These are phyloP conservation scores for Colletotrichum sidae DNA, from an alignment of 2,329 filamentous ascomycete genomes.

Conservation along the genomic window DNA sequence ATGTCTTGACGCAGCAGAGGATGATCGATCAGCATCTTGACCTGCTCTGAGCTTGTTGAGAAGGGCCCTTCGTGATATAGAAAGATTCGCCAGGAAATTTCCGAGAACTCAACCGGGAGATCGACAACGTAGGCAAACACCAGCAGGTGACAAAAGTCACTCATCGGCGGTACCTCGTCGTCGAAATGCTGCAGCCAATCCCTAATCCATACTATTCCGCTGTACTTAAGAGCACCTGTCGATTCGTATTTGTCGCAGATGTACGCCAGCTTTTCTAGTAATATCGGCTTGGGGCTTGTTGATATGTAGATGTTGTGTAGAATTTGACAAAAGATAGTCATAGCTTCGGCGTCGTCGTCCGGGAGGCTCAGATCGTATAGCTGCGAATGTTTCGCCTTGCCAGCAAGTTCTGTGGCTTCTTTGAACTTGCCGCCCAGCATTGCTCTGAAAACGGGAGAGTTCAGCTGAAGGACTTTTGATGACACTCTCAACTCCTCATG, in stretches of 20 bases:
- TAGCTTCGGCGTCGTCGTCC: conserved; percentile 45
- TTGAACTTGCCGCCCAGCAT: conserved; percentile 41
- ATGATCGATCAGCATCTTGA: conserved; percentile 32
- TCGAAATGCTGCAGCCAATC: conserved; percentile 37
- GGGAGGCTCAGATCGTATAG: conserved; percentile 38
- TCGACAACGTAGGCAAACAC: conserved; percentile 38
- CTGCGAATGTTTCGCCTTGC: background rate
- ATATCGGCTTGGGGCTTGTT: conserved; percentile 38
- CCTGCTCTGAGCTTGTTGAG: conserved; percentile 19
- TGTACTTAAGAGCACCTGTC: conserved; percentile 34
- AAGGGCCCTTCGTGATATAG: conserved; percentile 37
- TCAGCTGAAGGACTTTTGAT: conserved; percentile 40
- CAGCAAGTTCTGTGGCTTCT: conserved; percentile 37
- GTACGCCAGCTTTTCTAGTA: conserved; percentile 43
- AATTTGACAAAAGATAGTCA: conserved; percentile 47
- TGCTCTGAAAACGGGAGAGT: conserved; percentile 43
- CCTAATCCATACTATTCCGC: conserved; percentile 36
- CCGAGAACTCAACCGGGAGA: conserved; percentile 34
- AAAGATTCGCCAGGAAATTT: conserved; percentile 37
- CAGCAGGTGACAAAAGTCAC: conserved; percentile 36
- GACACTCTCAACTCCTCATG: conserved; percentile 32
- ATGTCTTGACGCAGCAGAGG: conserved; percentile 36
- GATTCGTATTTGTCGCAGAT: conserved; percentile 44
- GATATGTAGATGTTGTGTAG: conserved; percentile 46
- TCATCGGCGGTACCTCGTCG: conserved; percentile 25